Conservation (phyloP, 371 early-diverging fungal genomes). For the Mucor velutinosus region DNA sequence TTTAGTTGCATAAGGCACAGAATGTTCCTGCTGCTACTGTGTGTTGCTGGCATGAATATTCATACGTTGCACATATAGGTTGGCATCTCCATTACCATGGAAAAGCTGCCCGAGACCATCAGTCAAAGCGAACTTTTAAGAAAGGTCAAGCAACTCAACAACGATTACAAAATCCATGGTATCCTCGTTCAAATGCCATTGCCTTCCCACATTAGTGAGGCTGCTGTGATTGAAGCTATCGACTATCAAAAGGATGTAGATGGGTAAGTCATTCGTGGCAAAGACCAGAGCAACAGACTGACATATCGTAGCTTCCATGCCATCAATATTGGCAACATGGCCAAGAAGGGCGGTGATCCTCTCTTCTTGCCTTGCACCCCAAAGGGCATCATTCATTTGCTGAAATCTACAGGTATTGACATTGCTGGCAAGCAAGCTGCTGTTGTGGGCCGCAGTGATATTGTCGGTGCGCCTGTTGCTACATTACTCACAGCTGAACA, state of each 20-base stretch:
- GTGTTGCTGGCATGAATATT: neutral
- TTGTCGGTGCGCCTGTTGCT: conserved; percentile 92
- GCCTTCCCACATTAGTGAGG: conserved; percentile 81
- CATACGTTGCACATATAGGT: conserved; percentile 28
- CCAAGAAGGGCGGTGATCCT: conserved; percentile 76
- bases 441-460: conserved; percentile 92
- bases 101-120: conserved; percentile 53
- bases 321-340: conserved; percentile 87
- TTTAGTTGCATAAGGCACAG: too few relatives aligned
- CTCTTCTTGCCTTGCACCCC: conserved; percentile 94
- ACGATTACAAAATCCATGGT: conserved; percentile 81
- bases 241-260: conserved; percentile 92
- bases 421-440: conserved; percentile 62
- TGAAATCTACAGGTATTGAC: conserved; percentile 57
- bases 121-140: conserved; percentile 56
- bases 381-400: conserved; percentile 84
- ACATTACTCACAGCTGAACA: conserved; percentile 75
- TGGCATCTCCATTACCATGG: conserved; percentile 60
- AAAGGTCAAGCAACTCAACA: conserved; percentile 69
- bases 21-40: neutral
- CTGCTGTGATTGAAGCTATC: conserved; percentile 81
- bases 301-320: conserved; percentile 73
- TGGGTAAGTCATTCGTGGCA: conserved; percentile 59
- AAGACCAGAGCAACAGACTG: too few relatives aligned
- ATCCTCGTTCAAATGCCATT: conserved; percentile 95